These are phyloP conservation scores for Blakeslea trispora DNA, from an alignment of 371 early-diverging fungal genomes.

Conservation along the genomic window DNA sequence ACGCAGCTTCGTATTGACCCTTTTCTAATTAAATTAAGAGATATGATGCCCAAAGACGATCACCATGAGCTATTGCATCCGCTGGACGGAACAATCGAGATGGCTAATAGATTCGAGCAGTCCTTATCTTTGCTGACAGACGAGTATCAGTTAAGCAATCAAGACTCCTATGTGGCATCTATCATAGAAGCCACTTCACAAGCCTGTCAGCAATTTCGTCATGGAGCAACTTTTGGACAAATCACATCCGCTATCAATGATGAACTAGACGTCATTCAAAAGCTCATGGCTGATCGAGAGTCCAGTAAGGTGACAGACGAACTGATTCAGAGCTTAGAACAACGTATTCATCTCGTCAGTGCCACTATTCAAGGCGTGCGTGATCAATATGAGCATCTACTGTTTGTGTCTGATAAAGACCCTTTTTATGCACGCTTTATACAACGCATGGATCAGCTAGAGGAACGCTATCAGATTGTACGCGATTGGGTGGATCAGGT, in stretches of 20 bases:
- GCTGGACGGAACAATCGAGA: slow-evolving; percentile 36
- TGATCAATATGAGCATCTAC: slow-evolving; percentile 27
- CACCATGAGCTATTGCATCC: slow-evolving; percentile 28
- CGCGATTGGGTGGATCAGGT: slow-evolving; percentile 52
- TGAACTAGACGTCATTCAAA: slow-evolving; percentile 46
- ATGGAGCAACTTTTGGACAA: slow-evolving; percentile 32
- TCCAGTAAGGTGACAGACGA: slow-evolving; percentile 31
- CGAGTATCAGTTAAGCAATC: slow-evolving; percentile 1
- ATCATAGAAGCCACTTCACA: neutral
- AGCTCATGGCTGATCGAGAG: slow-evolving; percentile 35
- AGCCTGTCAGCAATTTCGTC: slow-evolving; percentile 16
- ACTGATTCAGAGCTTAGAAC: slow-evolving; percentile 37
- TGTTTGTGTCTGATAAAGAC: neutral
- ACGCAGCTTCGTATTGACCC: slow-evolving; percentile 10
- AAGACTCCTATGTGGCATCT: neutral
- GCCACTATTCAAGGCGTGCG: slow-evolving; percentile 30
- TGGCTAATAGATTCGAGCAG: slow-evolving; percentile 14
- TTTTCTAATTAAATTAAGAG: neutral
- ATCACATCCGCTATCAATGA: slow-evolving; percentile 41
- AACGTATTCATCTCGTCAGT: slow-evolving; percentile 31
- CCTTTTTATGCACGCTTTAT: slow-evolving; percentile 9
- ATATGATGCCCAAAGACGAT: slow-evolving; percentile 10
- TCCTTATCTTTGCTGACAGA: slow-evolving; percentile 8
- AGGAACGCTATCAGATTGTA: slow-evolving; percentile 29
- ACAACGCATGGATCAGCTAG: slow-evolving; percentile 19